Evolutionary conservation across 148 eudicot species (phyloP).

Genomic region (Nyssa sinensis): DNA sequence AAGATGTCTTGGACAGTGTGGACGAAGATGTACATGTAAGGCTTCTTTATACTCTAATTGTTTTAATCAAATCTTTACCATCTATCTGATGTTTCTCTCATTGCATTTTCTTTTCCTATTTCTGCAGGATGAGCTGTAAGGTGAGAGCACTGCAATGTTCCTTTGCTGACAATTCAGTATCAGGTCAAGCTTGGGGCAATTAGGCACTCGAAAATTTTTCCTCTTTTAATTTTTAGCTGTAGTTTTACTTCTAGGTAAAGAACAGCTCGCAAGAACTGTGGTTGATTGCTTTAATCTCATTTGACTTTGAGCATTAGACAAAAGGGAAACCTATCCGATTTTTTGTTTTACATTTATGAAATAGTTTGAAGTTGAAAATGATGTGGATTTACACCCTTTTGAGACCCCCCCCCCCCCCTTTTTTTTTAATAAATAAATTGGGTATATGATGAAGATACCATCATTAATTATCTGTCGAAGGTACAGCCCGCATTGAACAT

Average conservation of each 20-base stretch:
- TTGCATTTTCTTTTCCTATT: background rate
- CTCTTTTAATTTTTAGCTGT: background rate
- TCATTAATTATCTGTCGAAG: too few relatives aligned
- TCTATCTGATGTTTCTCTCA: background rate
- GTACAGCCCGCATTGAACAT: too few relatives aligned
- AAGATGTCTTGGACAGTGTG: background rate
- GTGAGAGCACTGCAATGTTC: background rate
- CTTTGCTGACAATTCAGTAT: background rate
- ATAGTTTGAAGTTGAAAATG: background rate
- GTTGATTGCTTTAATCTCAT: too few relatives aligned
- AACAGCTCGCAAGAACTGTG: too few relatives aligned
- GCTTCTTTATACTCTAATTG: background rate
- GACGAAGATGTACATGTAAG: background rate
- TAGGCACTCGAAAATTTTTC: background rate
- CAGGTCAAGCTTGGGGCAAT: background rate
- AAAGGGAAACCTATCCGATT: background rate
- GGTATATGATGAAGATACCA: too few relatives aligned
- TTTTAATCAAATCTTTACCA: too few relatives aligned
- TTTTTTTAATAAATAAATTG: too few relatives aligned
- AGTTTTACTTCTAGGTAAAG: background rate
- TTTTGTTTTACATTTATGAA: background rate
- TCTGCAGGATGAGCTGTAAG: slow-evolving; percentile 75
- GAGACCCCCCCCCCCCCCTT: too few relatives aligned
- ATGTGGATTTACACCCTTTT: too few relatives aligned
- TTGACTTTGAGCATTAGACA: background rate